Evolutionary conservation across 495 filamentous ascomycete species (phyloP).

Genomic region (Penicillium odoratum): DNA sequence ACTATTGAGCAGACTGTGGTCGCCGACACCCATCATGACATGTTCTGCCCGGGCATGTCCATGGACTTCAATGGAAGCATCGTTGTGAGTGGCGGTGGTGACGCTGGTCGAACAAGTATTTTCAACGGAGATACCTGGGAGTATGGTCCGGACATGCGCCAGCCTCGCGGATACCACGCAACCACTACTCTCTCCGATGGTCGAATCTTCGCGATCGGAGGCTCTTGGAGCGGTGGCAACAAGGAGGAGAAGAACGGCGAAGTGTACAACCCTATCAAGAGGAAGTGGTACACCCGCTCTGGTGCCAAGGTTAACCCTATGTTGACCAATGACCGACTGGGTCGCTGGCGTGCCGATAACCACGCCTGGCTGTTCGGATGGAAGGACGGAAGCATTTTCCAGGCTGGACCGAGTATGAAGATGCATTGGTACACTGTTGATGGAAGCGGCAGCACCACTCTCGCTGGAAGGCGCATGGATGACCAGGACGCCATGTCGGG

Average conservation of each 20-base stretch:
- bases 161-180: slow-evolving; percentile 58
- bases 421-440: slow-evolving; percentile 50
- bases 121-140: slow-evolving; percentile 41
- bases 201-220: slow-evolving; percentile 60
- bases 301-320: slow-evolving; percentile 44
- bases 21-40: slow-evolving; percentile 53
- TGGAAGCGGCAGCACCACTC: slow-evolving; percentile 35
- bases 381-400: slow-evolving; percentile 54
- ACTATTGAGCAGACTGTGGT: slow-evolving; percentile 18
- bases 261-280: slow-evolving; percentile 45
- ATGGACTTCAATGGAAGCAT: slow-evolving; percentile 51
- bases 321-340: slow-evolving; percentile 47
- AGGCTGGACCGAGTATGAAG: slow-evolving; percentile 50
- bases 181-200: slow-evolving; percentile 54
- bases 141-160: slow-evolving; percentile 39
- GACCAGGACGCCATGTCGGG: slow-evolving; percentile 56
- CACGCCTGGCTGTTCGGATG: slow-evolving; percentile 60
- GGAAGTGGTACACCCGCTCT: slow-evolving; percentile 39
- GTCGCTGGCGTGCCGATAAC: slow-evolving; percentile 30
- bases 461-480: slow-evolving; percentile 32
- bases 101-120: slow-evolving; percentile 45
- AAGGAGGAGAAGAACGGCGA: slow-evolving; percentile 52
- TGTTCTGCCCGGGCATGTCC: slow-evolving; percentile 65
- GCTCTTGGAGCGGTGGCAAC: slow-evolving; percentile 51
- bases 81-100: slow-evolving; percentile 54